Conservation (phyloP, 192 early-diverging fungal species). For the Coemansia sp. region DNA sequence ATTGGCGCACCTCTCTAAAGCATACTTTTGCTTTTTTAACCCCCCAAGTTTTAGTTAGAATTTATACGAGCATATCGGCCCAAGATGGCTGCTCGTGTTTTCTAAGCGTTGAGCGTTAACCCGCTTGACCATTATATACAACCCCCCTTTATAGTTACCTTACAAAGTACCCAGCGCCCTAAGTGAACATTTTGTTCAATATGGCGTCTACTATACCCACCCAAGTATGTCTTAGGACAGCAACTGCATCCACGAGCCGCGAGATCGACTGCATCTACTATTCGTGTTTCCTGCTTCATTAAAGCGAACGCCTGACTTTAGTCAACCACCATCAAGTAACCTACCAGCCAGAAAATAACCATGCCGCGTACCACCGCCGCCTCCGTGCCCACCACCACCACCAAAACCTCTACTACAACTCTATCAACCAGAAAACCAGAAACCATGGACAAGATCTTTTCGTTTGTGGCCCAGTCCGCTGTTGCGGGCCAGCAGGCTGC, state of each 20-base stretch:
- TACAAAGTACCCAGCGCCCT: constrained; percentile 19
- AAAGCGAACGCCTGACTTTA: background rate
- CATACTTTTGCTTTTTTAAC: too few relatives aligned
- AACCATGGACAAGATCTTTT: constrained; percentile 46
- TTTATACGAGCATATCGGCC: constrained; percentile 31
- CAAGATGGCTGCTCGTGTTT: constrained; percentile 52
- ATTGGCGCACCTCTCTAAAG: too few relatives aligned
- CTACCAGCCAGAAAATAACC: background rate
- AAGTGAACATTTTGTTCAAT: constrained; percentile 46
- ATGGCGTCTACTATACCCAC: constrained; percentile 42
- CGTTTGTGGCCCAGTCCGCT: constrained; percentile 21
- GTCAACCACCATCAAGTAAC: background rate
- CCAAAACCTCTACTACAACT: constrained; percentile 7
- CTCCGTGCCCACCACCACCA: constrained; percentile 30
- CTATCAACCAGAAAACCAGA: constrained; percentile 12
- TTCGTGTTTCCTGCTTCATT: constrained; percentile 35
- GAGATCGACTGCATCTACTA: constrained; percentile 38
- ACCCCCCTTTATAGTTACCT: constrained; percentile 15
- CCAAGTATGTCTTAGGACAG: constrained; percentile 49
- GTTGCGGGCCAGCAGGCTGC: constrained; percentile 20
- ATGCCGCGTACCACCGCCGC: constrained; percentile 32
- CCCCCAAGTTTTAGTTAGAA: constrained; percentile 36
- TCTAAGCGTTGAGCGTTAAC: constrained; percentile 43
- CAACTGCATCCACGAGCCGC: background rate
- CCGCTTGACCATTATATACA: constrained; percentile 22